A percentile compares a stretch with the other conserved stretches of the same genome.
Conservation (phyloP, 805 yeast genomes). For the Cyberlindnera meyerae region DNA sequence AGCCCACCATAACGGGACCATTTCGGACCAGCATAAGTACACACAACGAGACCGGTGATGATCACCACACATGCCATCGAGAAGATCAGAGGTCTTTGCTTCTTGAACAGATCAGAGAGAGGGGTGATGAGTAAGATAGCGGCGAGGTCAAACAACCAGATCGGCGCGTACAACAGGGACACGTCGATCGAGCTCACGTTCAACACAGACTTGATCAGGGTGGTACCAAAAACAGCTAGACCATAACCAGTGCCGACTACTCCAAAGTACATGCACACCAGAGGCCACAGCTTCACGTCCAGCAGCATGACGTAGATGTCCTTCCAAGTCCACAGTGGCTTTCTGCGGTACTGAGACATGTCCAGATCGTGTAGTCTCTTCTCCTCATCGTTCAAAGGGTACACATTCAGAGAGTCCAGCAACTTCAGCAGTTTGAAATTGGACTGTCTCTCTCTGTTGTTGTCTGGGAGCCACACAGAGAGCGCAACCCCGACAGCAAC, state of each 20-base stretch:
- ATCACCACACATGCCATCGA: slow-evolving; percentile 58
- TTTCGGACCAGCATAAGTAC: slow-evolving; percentile 65
- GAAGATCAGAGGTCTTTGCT: slow-evolving; percentile 58
- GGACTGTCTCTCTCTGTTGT: slow-evolving; percentile 15
- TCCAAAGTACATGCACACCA: slow-evolving; percentile 84
- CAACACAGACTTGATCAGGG: slow-evolving; percentile 55
- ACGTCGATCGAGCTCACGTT: slow-evolving; percentile 65
- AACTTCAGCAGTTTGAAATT: slow-evolving; percentile 10
- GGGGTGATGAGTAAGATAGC: slow-evolving; percentile 76
- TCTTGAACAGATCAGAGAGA: slow-evolving; percentile 64
- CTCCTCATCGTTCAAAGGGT: slow-evolving; percentile 53
- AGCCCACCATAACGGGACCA: slow-evolving; percentile 83
- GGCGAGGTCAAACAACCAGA: slow-evolving; percentile 80
- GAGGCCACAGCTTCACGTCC: slow-evolving; percentile 74
- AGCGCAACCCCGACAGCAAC: slow-evolving; percentile 57
- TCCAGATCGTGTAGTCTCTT: slow-evolving; percentile 53
- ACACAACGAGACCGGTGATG: slow-evolving; percentile 68
- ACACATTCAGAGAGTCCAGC: slow-evolving; percentile 20
- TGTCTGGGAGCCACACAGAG: slow-evolving; percentile 82
- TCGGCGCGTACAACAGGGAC: slow-evolving; percentile 79
- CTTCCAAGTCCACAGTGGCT: slow-evolving; percentile 49
- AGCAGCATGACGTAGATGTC: slow-evolving; percentile 51
- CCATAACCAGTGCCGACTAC: slow-evolving; percentile 92
- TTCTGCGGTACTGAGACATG: slow-evolving; percentile 47
- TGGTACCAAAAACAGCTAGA: slow-evolving; percentile 77